Evolutionary conservation across 805 yeast genomes (phyloP).

Genomic region (Candida cerambycidarum): DNA sequence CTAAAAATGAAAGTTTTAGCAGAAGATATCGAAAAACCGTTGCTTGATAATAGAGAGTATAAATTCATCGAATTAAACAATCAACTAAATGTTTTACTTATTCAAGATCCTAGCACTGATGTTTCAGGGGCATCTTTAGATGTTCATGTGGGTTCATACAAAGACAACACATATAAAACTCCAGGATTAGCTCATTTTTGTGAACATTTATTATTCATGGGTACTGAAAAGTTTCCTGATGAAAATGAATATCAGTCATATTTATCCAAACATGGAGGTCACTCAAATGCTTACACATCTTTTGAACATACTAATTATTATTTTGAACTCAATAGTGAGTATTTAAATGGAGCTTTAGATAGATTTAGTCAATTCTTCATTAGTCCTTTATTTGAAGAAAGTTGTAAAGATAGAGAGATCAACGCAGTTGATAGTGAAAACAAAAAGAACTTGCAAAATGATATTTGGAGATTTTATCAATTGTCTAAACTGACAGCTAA

Average conservation of each 20-base stretch:
- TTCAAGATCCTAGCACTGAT: constrained; percentile 69
- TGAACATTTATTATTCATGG: constrained; percentile 70
- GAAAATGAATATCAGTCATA: constrained; percentile 75
- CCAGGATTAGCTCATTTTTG: constrained; percentile 80
- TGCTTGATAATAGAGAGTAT: constrained; percentile 74
- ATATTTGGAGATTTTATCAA: constrained; percentile 85
- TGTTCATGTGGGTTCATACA: constrained; percentile 74
- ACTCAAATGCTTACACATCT: constrained; percentile 90
- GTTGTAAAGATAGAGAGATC: constrained; percentile 88
- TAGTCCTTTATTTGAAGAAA: constrained; percentile 67
- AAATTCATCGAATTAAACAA: constrained; percentile 58
- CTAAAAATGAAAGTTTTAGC: constrained; percentile 21
- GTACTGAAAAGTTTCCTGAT: constrained; percentile 70
- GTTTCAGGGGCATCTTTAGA: constrained; percentile 79
- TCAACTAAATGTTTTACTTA: constrained; percentile 57
- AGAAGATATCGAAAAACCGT: constrained; percentile 44
- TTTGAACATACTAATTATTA: constrained; percentile 86
- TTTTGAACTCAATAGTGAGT: constrained; percentile 77
- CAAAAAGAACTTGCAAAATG: constrained; percentile 89
- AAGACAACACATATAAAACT: constrained; percentile 56
- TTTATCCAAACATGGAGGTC: constrained; percentile 81
- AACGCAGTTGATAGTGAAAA: constrained; percentile 95
- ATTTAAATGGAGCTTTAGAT: constrained; percentile 84
- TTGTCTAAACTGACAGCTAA: constrained; percentile 74
- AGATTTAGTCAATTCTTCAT: constrained; percentile 92